Percentiles rank a stretch among this genome's conserved stretches.
Conservation (phyloP, 1,284 basidiomycete genomes). For the Coniferiporia sulphurascens region DNA sequence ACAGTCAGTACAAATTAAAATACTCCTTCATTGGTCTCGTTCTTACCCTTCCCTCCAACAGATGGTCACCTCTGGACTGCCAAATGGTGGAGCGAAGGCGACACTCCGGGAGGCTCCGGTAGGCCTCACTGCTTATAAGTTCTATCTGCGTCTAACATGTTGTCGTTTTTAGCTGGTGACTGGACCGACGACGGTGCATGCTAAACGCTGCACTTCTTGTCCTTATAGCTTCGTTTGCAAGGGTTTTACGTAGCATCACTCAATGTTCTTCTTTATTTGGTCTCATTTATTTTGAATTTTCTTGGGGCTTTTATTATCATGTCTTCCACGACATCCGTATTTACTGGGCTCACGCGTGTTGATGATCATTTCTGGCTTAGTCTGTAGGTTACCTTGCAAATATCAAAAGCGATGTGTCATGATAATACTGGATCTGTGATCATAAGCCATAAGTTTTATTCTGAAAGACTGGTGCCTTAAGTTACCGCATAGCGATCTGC, state of each 20-base stretch:
- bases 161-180: slow-evolving; percentile 27
- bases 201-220: background rate
- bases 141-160: slow-evolving; percentile 18
- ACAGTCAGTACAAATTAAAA: background rate
- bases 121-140: background rate
- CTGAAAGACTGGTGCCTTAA: no score
- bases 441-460: no score
- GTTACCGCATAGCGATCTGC: no score
- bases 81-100: slow-evolving; percentile 36
- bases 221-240: background rate
- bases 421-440: no score
- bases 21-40: background rate
- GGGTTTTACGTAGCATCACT: background rate
- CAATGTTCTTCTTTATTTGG: background rate
- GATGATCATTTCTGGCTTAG: no score
- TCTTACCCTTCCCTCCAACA: background rate
- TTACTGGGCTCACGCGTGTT: background rate
- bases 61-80: background rate
- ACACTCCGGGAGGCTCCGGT: slow-evolving; percentile 43
- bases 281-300: background rate
- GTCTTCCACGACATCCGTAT: background rate
- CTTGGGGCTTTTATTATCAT: background rate
- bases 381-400: no score
- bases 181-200: slow-evolving; percentile 35
- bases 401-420: no score